A percentile compares a stretch with the other conserved stretches of the same genome.
Evolutionary conservation across 2,329 filamentous ascomycete genomes (phyloP).

Genomic region (Neonectria magnoliae): DNA sequence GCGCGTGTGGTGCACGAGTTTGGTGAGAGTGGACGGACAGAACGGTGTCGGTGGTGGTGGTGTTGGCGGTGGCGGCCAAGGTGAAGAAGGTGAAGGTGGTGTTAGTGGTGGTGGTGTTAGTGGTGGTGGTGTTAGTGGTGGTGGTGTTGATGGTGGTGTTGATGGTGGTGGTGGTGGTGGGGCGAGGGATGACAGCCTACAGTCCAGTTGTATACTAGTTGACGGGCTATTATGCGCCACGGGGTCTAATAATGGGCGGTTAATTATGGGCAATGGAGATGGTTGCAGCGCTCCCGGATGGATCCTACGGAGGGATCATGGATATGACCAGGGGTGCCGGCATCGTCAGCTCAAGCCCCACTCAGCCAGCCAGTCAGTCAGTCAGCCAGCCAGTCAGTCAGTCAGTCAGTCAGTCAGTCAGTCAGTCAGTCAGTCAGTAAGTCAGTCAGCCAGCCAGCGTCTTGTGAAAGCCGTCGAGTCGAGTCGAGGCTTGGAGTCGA

Average conservation of each 20-base stretch:
- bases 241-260: not conserved
- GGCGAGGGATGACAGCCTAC: not conserved
- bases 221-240: not conserved
- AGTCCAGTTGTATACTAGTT: not conserved
- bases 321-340: not conserved
- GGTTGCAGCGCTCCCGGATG: not conserved
- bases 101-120: not conserved
- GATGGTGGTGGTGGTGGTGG: not conserved
- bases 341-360: not conserved
- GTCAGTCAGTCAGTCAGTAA: not conserved
- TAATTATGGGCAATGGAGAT: not conserved
- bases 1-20: not conserved
- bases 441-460: not conserved
- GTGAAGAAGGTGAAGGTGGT: not conserved
- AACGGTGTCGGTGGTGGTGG: constrained; percentile 6
- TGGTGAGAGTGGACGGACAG: constrained; percentile 3
- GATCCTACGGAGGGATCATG: not conserved
- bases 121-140: not conserved
- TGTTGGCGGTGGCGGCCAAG: not conserved
- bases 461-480: not conserved
- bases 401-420: not conserved
- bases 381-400: not conserved
- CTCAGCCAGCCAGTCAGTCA: not conserved
- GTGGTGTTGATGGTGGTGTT: not conserved
- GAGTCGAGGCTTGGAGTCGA: not conserved